These are phyloP conservation scores for Ceratocystis ficicola DNA, from an alignment of 2,329 filamentous ascomycete genomes.

Conservation along the genomic window DNA sequence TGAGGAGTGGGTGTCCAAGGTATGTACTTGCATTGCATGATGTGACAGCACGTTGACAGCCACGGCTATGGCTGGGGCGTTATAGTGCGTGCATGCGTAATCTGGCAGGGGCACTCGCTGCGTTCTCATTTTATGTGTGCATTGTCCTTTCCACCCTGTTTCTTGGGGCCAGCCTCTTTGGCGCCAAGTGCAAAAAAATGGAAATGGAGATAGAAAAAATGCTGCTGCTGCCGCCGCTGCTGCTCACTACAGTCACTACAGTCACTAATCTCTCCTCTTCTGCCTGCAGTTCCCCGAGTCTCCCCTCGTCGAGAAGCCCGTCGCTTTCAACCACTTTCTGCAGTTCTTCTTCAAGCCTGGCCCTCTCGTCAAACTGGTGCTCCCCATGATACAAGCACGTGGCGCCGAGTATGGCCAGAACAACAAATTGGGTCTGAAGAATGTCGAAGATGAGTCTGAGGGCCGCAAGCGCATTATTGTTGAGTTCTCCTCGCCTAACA, in stretches of 20 bases:
- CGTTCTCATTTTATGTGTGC: not conserved
- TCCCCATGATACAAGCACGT: conserved; percentile 56
- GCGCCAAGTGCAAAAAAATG: too few species aligned
- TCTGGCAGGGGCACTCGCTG: not conserved
- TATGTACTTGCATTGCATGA: conserved; percentile 26
- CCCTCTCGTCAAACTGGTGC: conserved; percentile 51
- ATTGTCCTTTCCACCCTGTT: too few species aligned
- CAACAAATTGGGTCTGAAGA: conserved; percentile 45
- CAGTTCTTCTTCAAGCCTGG: conserved; percentile 69
- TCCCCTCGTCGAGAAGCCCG: conserved; percentile 59
- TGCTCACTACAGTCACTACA: not conserved
- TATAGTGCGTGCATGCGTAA: conserved; percentile 3
- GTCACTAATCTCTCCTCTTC: not conserved
- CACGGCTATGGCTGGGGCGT: not conserved
- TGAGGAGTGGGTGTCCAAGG: conserved; percentile 49
- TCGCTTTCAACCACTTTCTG: conserved; percentile 55
- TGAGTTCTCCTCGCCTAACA: conserved; percentile 77
- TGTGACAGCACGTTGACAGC: not conserved
- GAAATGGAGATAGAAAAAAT: too few species aligned
- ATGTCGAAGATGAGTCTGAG: conserved; percentile 47
- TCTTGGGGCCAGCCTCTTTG: not conserved
- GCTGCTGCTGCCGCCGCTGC: too few species aligned
- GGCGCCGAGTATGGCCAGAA: conserved; percentile 52
- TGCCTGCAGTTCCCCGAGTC: conserved; percentile 54
- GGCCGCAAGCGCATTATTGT: conserved; percentile 58